Evolutionary conservation across 805 yeast genomes (phyloP).

Genomic region (Clavispora vitiphila): DNA sequence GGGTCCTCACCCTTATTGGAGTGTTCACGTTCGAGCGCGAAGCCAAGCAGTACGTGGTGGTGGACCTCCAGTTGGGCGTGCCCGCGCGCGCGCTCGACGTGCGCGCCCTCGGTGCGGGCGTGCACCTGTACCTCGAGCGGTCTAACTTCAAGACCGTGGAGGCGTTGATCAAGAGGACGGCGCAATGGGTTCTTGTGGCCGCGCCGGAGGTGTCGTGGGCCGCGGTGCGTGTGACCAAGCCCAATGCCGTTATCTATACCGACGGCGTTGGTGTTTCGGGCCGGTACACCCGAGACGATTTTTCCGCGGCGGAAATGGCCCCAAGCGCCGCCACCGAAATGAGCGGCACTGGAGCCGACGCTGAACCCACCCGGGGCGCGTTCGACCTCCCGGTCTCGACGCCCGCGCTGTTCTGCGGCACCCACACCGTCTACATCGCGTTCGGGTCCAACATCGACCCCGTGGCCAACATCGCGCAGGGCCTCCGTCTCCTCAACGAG

Average conservation of each 20-base stretch:
- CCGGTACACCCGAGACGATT: constrained; percentile 41
- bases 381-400: constrained; percentile 30
- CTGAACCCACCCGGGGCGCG: too few species aligned
- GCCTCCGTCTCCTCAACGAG: constrained; percentile 45
- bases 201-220: constrained; percentile 29
- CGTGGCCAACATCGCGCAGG: constrained; percentile 50
- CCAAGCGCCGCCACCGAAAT: too few species aligned
- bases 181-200: constrained; percentile 48
- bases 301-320: constrained; percentile 21
- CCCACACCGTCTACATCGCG: constrained; percentile 66
- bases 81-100: constrained; percentile 14
- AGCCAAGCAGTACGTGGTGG: constrained; percentile 65
- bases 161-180: constrained; percentile 74
- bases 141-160: constrained; percentile 90
- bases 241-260: constrained; percentile 82
- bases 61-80: constrained; percentile 46
- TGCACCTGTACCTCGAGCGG: constrained; percentile 58
- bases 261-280: constrained; percentile 88
- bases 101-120: constrained; percentile 29
- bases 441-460: constrained; percentile 83
- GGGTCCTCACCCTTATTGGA: constrained; percentile 77
- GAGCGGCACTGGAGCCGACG: too few species aligned
- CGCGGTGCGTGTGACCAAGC: constrained; percentile 68
- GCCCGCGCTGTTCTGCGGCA: constrained; percentile 3
- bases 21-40: constrained; percentile 87